Base-by-base conservation (phyloP, 805 yeast species). In the Saccharomycopsis capsularis region DNA sequence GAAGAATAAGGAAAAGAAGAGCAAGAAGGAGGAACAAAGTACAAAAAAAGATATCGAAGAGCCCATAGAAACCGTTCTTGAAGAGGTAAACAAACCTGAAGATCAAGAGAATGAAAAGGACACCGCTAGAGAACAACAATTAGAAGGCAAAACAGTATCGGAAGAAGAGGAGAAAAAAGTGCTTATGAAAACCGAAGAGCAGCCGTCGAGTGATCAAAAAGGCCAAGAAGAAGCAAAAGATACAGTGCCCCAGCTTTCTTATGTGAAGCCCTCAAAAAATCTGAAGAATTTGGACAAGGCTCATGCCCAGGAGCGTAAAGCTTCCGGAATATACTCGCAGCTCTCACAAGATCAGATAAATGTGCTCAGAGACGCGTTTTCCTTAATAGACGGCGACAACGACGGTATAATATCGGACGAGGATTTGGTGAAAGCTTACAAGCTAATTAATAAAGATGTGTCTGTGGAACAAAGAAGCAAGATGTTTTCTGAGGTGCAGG, bases 301-400 rank as follows among this genome's bases (percentile, higher is more conserved):
- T 9, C 38, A 34, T 34, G 38, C 19, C 5, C 38, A 34, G 38
- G 38, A 34, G 32, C 29, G 55, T 4, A 50, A 52, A 34, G 55
- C 53, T 5, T 48, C 54, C 13, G 56, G 54, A 3, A 36, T 53
- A 1, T 53, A 53, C 32, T 48, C 65, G 41, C 69, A 68, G 52
- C 73, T 87, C 18, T 71, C 81, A 3, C 74, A 77, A 47, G 79
- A 73, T 30, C 87, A 85, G 59, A 78, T 86, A 23, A 68, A 77
- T 15, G 82, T 76, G 55, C 69, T 85, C 48, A 73, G 85, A 49
- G 84, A 85, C 56, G 80, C 93, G 1, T 90, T 89, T 63, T 79
- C 85, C 25, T 63, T 86, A 56, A 77, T 90, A 5, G 96, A 90
- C 60, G 83, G 83, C 34, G 91, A 90, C 53, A 79, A 82, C 23